Base-by-base conservation (phyloP, 208 protist species). In the Jaenimonas drosophilae region DNA sequence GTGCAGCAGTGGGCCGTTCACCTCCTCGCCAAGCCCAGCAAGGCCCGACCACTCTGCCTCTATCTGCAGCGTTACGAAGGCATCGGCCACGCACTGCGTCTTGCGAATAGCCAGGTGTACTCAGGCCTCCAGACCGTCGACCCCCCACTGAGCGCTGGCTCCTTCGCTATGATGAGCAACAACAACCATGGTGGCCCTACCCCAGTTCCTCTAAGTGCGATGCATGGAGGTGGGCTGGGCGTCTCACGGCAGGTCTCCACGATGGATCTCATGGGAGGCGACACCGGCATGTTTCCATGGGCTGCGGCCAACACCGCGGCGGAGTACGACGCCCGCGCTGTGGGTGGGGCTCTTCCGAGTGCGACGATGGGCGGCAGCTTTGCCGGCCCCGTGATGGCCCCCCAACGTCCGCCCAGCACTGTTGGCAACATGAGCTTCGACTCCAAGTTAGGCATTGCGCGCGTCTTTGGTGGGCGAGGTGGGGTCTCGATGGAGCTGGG, bases 1-100 rank as follows among this genome's bases (percentile, higher is more conserved):
- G 55, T 79, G 16, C 36, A 58, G 30, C 57, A 43, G 9, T 85
- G 71, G 64, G 54, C 70, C 16, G 14, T 58, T 17, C 73, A 79
- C 30, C 53, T 85, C 11, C 59, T 76, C 30, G 41, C 39, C 14
- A 56, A 61, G 48, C 76, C 76, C 9, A 56, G 76, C 36, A 76
- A 77, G 45, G 69, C 71, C 1, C 70, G 67, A 2, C 75, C 75
- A 6, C 55, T 84, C 37, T 72, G 52, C 17, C 53, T 84, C 45
- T 84, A 63, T 31, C 49, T 84, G 12, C 70, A 79, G 54, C 66
- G 66, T 16, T 78, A 82, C 52, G 69, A 74, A 27, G 76, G 69
- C 37, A 66, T 82, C 23, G 54, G 58, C 17, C 44, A 57, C 25
- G 59, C 59, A 17, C 37, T 76, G 30, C 66, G 64, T 19, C 17